Evolutionary conservation across 2,329 filamentous ascomycete species (phyloP), one percentile per base, ranked within the genome.

Genomic region (Beauveria pseudobassiana): DNA sequence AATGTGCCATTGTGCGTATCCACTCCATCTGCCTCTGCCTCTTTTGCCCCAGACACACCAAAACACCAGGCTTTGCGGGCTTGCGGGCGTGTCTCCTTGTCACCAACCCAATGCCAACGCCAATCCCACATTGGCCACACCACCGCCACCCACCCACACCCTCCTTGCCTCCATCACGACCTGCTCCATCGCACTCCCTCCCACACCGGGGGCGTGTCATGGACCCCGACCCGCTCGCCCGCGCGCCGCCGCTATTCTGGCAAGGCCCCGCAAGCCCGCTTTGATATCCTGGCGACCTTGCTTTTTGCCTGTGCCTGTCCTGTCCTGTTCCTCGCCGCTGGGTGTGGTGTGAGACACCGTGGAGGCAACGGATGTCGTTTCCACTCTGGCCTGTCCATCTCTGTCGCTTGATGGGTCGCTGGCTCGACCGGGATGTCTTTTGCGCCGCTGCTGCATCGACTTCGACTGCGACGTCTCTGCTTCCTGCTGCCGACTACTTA

Each of bases 401-500:
- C 52, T 62, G 60, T 62, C 60, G 59, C 52, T 62, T 56, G 45
- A 34, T 62, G 52, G 59, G 60, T 51, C 53, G 10, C 42, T 61
- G 18, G 50, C 48, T 53, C 26, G 49, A 60, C 57, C 20, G 26
- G 57, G 57, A 60, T 60, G 57, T 53, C 52, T 6, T 62, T 34
- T 50, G 22, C 55, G 43, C 34, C 38, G 46, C 34, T 26, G 24
- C 28, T 42, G 49, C 28, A 49, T 62, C 50, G 54, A 51, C 56
- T 43, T 62, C 24, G 48, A 43, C 46, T 59, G 38, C 52, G 50
- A 28, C 20, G 50, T 55, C 26, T 42, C 8, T 46, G 12, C 50
- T 53, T 46, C 10, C 57, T 38, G 22, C 38, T 26, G 26, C 24
- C 50, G 45, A 61, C 50, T 80, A 81, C 80, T 79, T 82, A 81